A percentile compares a stretch with the other conserved stretches of the same genome.
These are phyloP conservation scores for Curvularia spicifera DNA, from an alignment of 2,329 filamentous ascomycete genomes.

Conservation along the genomic window DNA sequence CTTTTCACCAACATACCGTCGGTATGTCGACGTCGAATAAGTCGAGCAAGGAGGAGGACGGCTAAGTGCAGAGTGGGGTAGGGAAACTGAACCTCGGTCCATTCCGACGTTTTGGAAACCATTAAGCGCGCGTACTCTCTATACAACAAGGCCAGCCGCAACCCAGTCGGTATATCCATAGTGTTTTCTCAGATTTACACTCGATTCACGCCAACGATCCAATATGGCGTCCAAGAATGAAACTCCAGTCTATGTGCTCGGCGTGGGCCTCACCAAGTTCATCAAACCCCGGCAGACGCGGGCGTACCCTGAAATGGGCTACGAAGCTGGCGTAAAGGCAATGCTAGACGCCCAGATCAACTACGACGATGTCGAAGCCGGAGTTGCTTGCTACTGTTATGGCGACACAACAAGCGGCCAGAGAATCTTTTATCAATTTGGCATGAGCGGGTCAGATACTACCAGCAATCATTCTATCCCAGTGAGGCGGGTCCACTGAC, in stretches of 20 bases:
- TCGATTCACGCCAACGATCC: not conserved
- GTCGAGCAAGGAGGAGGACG: slow-evolving; percentile 2
- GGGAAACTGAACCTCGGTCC: slow-evolving; percentile 23
- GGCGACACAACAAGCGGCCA: slow-evolving; percentile 94
- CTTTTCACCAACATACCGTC: not conserved
- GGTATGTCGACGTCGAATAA: slow-evolving; percentile 1
- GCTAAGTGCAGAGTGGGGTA: slow-evolving; percentile 9
- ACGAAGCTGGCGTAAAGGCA: slow-evolving; percentile 87
- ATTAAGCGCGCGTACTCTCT: not conserved
- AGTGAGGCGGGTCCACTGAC: slow-evolving; percentile 7
- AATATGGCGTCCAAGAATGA: slow-evolving; percentile 39
- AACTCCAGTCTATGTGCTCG: slow-evolving; percentile 77
- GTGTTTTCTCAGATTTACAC: too few species aligned
- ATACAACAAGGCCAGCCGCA: not conserved
- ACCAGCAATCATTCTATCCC: not conserved
- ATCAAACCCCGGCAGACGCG: slow-evolving; percentile 93
- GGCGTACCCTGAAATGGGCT: slow-evolving; percentile 91
- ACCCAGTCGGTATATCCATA: not conserved
- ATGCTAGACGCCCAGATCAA: slow-evolving; percentile 83
- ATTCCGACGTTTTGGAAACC: slow-evolving; percentile 1
- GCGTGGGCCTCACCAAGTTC: slow-evolving; percentile 98
- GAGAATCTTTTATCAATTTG: slow-evolving; percentile 97
- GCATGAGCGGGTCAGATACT: slow-evolving; percentile 70
- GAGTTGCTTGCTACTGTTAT: slow-evolving; percentile 94
- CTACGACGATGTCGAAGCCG: slow-evolving; percentile 94